Conservation (phyloP, 805 yeast species). For the Ogataea allantospora region DNA sequence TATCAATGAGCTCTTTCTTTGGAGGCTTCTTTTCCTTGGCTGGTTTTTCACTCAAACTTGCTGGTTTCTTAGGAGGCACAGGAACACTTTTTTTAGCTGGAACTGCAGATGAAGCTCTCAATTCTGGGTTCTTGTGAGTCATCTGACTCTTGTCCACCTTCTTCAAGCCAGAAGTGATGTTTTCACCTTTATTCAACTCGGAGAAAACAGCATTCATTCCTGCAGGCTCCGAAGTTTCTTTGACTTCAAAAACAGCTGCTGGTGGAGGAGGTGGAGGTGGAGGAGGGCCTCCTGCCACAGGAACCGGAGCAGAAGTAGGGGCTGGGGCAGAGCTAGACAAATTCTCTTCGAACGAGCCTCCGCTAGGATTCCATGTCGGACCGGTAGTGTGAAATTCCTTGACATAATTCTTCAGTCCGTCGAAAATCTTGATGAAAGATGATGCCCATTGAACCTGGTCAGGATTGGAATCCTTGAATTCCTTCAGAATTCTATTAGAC, state of each 20-base stretch:
- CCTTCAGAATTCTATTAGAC: slow-evolving; percentile 87
- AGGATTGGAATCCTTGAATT: slow-evolving; percentile 68
- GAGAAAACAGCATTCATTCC: slow-evolving; percentile 90
- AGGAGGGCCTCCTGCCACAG: slow-evolving; percentile 40
- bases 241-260: slow-evolving; percentile 75
- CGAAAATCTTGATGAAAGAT: slow-evolving; percentile 58
- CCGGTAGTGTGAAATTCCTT: slow-evolving; percentile 83
- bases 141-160: slow-evolving; percentile 91
- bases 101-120: slow-evolving; percentile 58
- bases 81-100: slow-evolving; percentile 56
- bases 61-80: slow-evolving; percentile 81
- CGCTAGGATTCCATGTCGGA: slow-evolving; percentile 65
- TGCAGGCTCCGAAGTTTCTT: slow-evolving; percentile 37
- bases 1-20: slow-evolving; percentile 72
- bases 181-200: slow-evolving; percentile 83
- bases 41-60: slow-evolving; percentile 43
- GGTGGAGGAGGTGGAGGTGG: slow-evolving; percentile 95
- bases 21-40: slow-evolving; percentile 40
- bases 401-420: slow-evolving; percentile 67
- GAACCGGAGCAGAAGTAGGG: slow-evolving; percentile 27
- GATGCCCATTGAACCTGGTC: slow-evolving; percentile 82
- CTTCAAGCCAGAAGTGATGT: slow-evolving; percentile 78
- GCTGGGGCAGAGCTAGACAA: slow-evolving; percentile 24
- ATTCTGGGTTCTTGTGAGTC: slow-evolving; percentile 88
- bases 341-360: slow-evolving; percentile 61